A percentile compares a stretch with the other conserved stretches of the same genome.
These are phyloP conservation scores for Gilbertella persicaria DNA, from an alignment of 371 early-diverging fungal species.

Conservation along the genomic window DNA sequence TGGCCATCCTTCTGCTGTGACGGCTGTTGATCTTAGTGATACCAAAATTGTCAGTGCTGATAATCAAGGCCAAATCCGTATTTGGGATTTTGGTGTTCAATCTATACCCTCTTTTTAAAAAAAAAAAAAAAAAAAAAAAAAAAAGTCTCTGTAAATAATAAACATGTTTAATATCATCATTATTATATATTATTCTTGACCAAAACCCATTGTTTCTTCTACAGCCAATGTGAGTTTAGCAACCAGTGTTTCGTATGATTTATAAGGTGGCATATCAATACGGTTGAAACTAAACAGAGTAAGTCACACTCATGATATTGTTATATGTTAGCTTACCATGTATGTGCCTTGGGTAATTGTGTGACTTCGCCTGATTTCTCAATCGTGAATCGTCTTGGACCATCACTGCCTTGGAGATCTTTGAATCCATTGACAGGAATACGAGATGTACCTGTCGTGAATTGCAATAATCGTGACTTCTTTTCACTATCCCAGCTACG, in stretches of 20 bases:
- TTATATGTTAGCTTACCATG: constrained; percentile 65
- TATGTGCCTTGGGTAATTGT: constrained; percentile 92
- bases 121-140: neutral
- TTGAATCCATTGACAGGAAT: constrained; percentile 99
- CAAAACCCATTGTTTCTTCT: constrained; percentile 92
- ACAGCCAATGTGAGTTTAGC: constrained; percentile 90
- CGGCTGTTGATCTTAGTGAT: constrained; percentile 75
- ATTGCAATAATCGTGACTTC: constrained; percentile 94
- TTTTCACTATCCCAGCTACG: constrained; percentile 90
- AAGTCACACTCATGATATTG: neutral
- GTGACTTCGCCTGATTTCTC: constrained; percentile 93
- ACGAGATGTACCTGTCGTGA: constrained; percentile 97
- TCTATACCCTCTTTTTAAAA: no score
- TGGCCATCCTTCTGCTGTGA: constrained; percentile 63
- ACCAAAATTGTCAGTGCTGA: constrained; percentile 82
- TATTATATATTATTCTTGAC: constrained; percentile 73
- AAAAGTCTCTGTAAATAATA: neutral
- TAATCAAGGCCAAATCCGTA: constrained; percentile 71
- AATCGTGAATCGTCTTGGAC: constrained; percentile 95
- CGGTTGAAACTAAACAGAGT: constrained; percentile 84
- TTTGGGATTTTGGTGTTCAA: constrained; percentile 69
- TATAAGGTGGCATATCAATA: constrained; percentile 94
- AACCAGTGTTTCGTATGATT: constrained; percentile 67
- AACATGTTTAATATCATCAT: no score
- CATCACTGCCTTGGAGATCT: constrained; percentile 96